Evolutionary conservation across 371 early-diverging fungal genomes (phyloP), one percentile per base, ranked within the genome.

Genomic region (Actinomortierella ambigua): DNA sequence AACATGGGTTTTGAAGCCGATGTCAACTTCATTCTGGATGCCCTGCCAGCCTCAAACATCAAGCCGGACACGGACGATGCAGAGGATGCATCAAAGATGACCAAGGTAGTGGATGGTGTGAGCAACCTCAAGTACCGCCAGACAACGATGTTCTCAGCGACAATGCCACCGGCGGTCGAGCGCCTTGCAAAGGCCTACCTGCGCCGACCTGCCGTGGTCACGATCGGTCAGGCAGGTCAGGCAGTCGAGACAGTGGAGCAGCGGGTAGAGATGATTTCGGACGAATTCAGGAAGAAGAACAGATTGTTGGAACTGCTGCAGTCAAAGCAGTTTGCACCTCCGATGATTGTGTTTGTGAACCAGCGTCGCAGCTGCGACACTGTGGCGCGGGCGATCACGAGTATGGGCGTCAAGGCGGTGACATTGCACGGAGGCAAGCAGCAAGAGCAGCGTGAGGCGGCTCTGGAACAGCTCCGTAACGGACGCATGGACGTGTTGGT

Each of bases 91-190:
- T 54, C 65, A 18, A 78, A 79, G 50, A 79, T 81, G 64, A 60
- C 65, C 1, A 69, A 67, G 43, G 68, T 77, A 15, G 65, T 78
- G 20, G 77, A 75, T 23, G 53, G 61, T 4, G 63, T 65, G 18
- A 53, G 61, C 3, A 77, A 69, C 15, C 79, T 80, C 57, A 86
- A 88, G 59, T 93, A 90, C 73, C 88, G 99, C 52, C 99, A 99
- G 77, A 99, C 99, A 1, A 92, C 97, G 61, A 99, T 99, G 99
- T 99, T 98, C 85, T 95, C 95, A 44, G 99, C 99, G 9, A 99
- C 99, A 6, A 98, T 99, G 99, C 99, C 99, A 2, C 79, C 93
- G 9, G 94, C 93, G 9, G 98, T 99, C 3, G 95, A 96, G 71
- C 83, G 93, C 23, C 77, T 99, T 14, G 99, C 99, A 4, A 91